Evolutionary conservation across 2,329 filamentous ascomycete genomes (phyloP).

Genomic region (Alternaria brassicicola): DNA sequence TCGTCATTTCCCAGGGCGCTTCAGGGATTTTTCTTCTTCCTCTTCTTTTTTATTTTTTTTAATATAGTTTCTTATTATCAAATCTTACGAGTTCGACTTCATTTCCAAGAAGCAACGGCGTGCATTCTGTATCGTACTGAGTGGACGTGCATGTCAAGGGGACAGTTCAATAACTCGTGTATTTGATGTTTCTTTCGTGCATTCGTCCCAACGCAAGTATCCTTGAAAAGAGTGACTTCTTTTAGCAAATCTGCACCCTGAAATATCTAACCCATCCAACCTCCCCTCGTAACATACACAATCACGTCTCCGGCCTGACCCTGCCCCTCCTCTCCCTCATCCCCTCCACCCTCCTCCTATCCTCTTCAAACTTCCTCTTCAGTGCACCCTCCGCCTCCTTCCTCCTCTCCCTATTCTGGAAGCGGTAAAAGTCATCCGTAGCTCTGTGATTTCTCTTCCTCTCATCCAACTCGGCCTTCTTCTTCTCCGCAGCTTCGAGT

Average conservation of each 20-base stretch:
- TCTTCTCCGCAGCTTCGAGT: constrained; percentile 67
- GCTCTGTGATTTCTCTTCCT: constrained; percentile 64
- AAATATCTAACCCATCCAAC: too few relatives aligned
- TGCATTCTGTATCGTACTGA: not conserved
- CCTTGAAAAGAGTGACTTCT: too few relatives aligned
- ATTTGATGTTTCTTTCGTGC: not conserved
- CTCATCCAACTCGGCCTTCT: constrained; percentile 61
- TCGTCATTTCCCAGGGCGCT: not conserved
- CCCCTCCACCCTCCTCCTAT: constrained; percentile 71
- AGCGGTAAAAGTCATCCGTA: constrained; percentile 76
- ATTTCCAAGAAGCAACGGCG: not conserved
- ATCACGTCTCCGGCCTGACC: constrained; percentile 37
- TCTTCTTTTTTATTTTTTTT: too few relatives aligned
- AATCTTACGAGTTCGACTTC: not conserved
- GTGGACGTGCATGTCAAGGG: not conserved
- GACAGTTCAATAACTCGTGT: too few relatives aligned
- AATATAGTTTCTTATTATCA: not conserved
- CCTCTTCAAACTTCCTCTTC: constrained; percentile 75
- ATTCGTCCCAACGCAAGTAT: too few relatives aligned
- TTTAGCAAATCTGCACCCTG: too few relatives aligned
- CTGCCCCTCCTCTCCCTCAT: constrained; percentile 68
- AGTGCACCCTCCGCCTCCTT: constrained; percentile 75
- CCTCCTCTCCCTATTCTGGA: constrained; percentile 79
- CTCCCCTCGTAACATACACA: too few relatives aligned
- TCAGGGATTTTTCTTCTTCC: not conserved